These are phyloP conservation scores for Entomortierella chlamydospora DNA, from an alignment of 192 early-diverging fungal genomes.

Conservation along the genomic window DNA sequence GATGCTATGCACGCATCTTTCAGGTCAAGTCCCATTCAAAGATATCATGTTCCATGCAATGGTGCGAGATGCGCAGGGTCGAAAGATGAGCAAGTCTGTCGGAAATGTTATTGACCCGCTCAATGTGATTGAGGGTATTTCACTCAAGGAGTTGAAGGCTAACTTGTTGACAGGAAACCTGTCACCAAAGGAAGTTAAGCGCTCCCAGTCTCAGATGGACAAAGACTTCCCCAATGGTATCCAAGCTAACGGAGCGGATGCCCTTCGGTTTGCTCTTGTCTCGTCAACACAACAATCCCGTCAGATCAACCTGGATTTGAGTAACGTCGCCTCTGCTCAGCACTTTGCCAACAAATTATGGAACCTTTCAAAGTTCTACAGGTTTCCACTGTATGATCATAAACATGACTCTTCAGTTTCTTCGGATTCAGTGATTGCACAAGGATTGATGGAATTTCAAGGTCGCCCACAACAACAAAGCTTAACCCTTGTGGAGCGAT, in stretches of 20 bases:
- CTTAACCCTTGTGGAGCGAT: conserved; percentile 82
- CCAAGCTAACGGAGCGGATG: conserved; percentile 91
- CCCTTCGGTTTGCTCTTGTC: conserved; percentile 77
- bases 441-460: not conserved
- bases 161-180: conserved; percentile 80
- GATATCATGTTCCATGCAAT: conserved; percentile 94
- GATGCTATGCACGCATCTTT: conserved; percentile 92
- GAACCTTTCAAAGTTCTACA: conserved; percentile 88
- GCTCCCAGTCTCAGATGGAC: conserved; percentile 70
- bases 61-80: conserved; percentile 87
- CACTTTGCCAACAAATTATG: conserved; percentile 98
- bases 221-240: conserved; percentile 92
- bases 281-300: conserved; percentile 81
- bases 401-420: conserved; percentile 41
- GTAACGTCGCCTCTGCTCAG: conserved; percentile 83
- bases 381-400: conserved; percentile 67
- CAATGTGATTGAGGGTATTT: conserved; percentile 85
- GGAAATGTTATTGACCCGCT: conserved; percentile 91
- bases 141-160: conserved; percentile 73
- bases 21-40: conserved; percentile 84
- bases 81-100: conserved; percentile 91
- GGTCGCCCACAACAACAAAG: not conserved
- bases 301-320: conserved; percentile 95
- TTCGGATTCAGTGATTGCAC: conserved; percentile 5
- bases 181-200: conserved; percentile 77